These are phyloP conservation scores for Pythium dissotocum DNA, from an alignment of 352 stramenopile species.

Conservation along the genomic window DNA sequence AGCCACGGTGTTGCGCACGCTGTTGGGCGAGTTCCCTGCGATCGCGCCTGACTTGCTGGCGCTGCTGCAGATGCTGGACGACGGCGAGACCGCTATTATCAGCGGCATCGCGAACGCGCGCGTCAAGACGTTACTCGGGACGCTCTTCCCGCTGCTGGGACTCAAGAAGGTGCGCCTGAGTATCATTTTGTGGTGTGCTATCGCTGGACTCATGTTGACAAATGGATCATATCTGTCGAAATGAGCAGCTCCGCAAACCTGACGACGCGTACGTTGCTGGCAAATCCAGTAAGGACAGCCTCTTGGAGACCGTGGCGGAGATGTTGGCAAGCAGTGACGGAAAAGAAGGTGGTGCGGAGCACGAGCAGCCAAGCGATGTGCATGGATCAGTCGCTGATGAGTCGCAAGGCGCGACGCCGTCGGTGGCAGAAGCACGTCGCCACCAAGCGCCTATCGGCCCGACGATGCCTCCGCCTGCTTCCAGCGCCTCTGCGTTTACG, in stretches of 20 bases:
- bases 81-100: conserved; percentile 74
- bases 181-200: too few relatives aligned
- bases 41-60: conserved; percentile 60
- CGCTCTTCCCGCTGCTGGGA: conserved; percentile 73
- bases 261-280: conserved; percentile 19
- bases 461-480: conserved; percentile 35
- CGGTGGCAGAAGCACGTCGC: conserved; percentile 11
- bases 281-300: conserved; percentile 33
- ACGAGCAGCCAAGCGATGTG: neutral
- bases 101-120: conserved; percentile 71
- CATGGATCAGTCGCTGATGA: neutral
- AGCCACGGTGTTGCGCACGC: conserved; percentile 44
- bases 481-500: neutral
- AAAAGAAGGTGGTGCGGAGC: neutral
- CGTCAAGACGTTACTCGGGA: conserved; percentile 63
- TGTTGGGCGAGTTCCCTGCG: conserved; percentile 69
- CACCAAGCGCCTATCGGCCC: conserved; percentile 55
- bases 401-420: neutral
- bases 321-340: conserved; percentile 34
- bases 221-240: neutral
- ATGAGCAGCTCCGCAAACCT: conserved; percentile 18
- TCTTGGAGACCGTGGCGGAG: conserved; percentile 55
- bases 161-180: conserved; percentile 23
- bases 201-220: too few relatives aligned
- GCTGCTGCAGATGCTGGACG: conserved; percentile 77